Evolutionary conservation across 495 filamentous ascomycete genomes (phyloP).

Genomic region (Penicillium pancosmium): DNA sequence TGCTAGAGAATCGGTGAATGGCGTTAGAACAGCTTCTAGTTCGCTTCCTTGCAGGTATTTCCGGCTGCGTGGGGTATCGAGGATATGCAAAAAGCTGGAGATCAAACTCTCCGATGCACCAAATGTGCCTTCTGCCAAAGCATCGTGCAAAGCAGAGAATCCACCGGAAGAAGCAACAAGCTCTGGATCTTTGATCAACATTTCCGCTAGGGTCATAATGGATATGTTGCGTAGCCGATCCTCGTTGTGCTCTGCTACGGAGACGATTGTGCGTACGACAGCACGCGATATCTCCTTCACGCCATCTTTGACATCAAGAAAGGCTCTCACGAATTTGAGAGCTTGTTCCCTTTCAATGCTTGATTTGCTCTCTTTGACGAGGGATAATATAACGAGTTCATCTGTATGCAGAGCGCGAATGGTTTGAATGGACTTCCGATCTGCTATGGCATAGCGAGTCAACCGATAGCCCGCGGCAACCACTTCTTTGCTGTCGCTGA

Average conservation of each 20-base stretch:
- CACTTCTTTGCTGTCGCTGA: conserved; percentile 93
- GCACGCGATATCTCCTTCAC: conserved; percentile 84
- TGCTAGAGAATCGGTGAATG: conserved; percentile 82
- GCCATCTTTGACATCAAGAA: conserved; percentile 93
- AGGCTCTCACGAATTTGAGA: conserved; percentile 92
- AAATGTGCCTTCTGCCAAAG: conserved; percentile 87
- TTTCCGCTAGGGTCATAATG: conserved; percentile 88
- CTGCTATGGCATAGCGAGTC: conserved; percentile 91
- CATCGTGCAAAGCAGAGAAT: conserved; percentile 78
- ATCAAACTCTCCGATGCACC: conserved; percentile 86
- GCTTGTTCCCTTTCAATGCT: conserved; percentile 97
- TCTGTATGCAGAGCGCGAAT: conserved; percentile 89
- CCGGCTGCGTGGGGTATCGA: conserved; percentile 81
- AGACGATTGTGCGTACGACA: conserved; percentile 82
- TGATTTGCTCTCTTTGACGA: conserved; percentile 93
- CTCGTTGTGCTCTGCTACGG: conserved; percentile 85
- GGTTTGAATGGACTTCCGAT: conserved; percentile 82
- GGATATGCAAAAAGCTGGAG: conserved; percentile 79
- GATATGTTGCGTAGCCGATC: conserved; percentile 88
- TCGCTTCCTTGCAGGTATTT: conserved; percentile 81
- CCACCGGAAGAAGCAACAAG: conserved; percentile 80
- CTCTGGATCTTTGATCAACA: conserved; percentile 80
- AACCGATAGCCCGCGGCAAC: conserved; percentile 93
- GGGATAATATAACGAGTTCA: conserved; percentile 84
- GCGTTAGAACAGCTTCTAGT: conserved; percentile 77